Percentiles rank a stretch among this genome's conserved stretches.
Evolutionary conservation across 768 basidiomycete genomes (phyloP).

Genomic region (Leccinum sublutescens): DNA sequence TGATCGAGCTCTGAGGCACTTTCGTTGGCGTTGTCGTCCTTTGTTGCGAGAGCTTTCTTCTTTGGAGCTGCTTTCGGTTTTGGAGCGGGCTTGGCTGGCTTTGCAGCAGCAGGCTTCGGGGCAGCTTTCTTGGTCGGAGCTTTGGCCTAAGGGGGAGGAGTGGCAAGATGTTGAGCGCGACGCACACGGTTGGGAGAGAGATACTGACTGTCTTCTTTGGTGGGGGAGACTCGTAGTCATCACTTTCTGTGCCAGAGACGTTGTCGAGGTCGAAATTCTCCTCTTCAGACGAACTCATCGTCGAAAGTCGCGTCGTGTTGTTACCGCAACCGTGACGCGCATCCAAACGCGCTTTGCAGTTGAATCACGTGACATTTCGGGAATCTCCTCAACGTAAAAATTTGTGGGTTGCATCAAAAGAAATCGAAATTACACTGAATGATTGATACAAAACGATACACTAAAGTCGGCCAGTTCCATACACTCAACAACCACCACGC

Average conservation of each 20-base stretch:
- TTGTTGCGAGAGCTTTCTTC: conserved; percentile 69
- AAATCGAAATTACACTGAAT: too few species aligned
- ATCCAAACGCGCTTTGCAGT: conserved; percentile 11
- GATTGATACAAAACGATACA: too few species aligned
- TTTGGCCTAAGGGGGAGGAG: conserved; percentile 26
- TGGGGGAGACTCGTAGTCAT: conserved; percentile 56
- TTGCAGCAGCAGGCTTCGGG: conserved; percentile 44
- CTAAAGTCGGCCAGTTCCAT: too few species aligned
- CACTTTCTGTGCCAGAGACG: conserved; percentile 61
- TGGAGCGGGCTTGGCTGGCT: conserved; percentile 39
- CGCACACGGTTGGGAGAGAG: neutral
- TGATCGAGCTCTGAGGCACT: conserved; percentile 43
- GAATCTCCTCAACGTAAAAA: too few species aligned
- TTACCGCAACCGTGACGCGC: neutral
- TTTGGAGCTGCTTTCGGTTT: conserved; percentile 58
- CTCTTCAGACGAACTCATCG: conserved; percentile 73
- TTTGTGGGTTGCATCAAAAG: too few species aligned
- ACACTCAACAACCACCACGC: too few species aligned
- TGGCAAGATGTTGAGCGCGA: conserved; percentile 16
- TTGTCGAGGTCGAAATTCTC: conserved; percentile 66
- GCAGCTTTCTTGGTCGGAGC: conserved; percentile 41
- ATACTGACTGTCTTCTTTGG: conserved; percentile 48
- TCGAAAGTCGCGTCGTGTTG: conserved; percentile 17
- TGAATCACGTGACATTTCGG: conserved; percentile 15
- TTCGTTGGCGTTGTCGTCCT: conserved; percentile 60